These are phyloP conservation scores for Mycosarcoma mackinlayi DNA, from an alignment of 1,284 basidiomycete genomes.

Conservation along the genomic window DNA sequence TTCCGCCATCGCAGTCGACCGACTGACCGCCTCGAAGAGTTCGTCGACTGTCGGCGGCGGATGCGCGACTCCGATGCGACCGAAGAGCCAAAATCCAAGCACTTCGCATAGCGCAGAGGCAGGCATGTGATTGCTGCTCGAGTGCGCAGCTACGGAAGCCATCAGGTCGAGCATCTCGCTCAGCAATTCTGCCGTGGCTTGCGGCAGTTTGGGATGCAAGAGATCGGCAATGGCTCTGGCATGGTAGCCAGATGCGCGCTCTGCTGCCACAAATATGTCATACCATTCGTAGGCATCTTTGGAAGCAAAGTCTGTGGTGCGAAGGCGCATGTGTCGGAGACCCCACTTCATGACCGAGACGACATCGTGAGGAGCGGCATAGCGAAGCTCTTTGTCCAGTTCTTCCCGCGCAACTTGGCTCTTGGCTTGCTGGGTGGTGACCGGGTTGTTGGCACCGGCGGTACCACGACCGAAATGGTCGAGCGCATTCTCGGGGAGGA, in stretches of 20 bases:
- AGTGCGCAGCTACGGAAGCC: slow-evolving; percentile 52
- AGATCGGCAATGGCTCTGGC: slow-evolving; percentile 39
- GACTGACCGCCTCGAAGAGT: slow-evolving; percentile 13
- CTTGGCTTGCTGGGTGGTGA: slow-evolving; percentile 4
- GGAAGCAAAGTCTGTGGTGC: slow-evolving; percentile 42
- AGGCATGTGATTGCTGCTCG: slow-evolving; percentile 56
- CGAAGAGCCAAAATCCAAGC: slow-evolving; percentile 58
- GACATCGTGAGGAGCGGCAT: slow-evolving; percentile 52
- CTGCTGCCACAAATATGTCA: slow-evolving; percentile 39
- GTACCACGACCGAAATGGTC: slow-evolving; percentile 17
- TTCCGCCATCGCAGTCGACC: slow-evolving; percentile 31
- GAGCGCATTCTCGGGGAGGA: slow-evolving; percentile 34
- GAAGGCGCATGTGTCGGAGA: slow-evolving; percentile 46
- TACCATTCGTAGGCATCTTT: slow-evolving; percentile 48
- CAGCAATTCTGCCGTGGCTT: slow-evolving; percentile 42
- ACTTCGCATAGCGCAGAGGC: slow-evolving; percentile 40
- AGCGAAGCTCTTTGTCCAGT: slow-evolving; percentile 47
- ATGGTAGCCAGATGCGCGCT: slow-evolving; percentile 40
- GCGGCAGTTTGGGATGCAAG: slow-evolving; percentile 42
- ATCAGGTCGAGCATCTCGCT: slow-evolving; percentile 50
- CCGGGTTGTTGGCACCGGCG: background rate
- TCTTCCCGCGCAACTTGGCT: slow-evolving; percentile 23
- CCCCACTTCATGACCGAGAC: slow-evolving; percentile 57
- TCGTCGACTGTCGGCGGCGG: slow-evolving; percentile 46
- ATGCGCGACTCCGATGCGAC: slow-evolving; percentile 46